phyloP scores from a whole-genome alignment of 495 filamentous ascomycete species.

The Penicillium ucsense region DNA sequence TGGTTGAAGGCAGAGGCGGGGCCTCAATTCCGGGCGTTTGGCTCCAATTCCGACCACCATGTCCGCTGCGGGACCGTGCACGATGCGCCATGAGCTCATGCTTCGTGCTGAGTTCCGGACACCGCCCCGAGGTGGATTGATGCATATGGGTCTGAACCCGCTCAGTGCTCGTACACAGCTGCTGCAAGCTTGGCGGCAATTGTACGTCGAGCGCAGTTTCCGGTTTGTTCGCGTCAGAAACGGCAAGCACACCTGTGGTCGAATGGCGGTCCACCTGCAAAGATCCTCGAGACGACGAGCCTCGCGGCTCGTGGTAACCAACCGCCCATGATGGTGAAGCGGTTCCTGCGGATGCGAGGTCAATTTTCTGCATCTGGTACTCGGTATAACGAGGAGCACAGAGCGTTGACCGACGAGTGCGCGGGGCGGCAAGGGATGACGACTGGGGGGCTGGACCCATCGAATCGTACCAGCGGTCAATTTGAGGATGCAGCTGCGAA shows the following conservation, averaged over 20 bases:
- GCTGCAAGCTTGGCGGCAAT: conserved; percentile 1
- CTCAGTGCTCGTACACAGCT: neutral
- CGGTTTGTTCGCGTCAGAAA: neutral
- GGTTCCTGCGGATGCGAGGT: neutral
- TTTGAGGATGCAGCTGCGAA: conserved; percentile 7
- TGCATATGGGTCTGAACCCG: neutral
- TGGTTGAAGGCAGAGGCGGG: conserved; percentile 12
- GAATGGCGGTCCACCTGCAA: conserved; percentile 10
- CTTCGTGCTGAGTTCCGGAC: neutral
- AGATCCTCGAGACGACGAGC: conserved; percentile 1
- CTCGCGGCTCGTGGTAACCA: neutral
- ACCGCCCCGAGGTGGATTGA: conserved; percentile 9
- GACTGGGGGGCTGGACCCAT: conserved; percentile 1
- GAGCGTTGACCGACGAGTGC: conserved; percentile 16
- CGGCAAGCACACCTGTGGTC: neutral
- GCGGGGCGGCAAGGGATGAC: neutral
- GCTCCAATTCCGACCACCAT: conserved; percentile 10
- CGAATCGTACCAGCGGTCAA: conserved; percentile 16
- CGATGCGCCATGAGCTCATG: neutral
- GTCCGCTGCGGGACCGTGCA: conserved; percentile 13
- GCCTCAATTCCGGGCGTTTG: conserved; percentile 10
- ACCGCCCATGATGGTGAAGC: neutral
- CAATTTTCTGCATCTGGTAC: conserved; percentile 5
- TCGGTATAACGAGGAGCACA: conserved; percentile 19
- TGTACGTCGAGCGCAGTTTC: conserved; percentile 1